Conservation (phyloP, 768 basidiomycete genomes). For the Lanmaoa pseudosensibilis region DNA sequence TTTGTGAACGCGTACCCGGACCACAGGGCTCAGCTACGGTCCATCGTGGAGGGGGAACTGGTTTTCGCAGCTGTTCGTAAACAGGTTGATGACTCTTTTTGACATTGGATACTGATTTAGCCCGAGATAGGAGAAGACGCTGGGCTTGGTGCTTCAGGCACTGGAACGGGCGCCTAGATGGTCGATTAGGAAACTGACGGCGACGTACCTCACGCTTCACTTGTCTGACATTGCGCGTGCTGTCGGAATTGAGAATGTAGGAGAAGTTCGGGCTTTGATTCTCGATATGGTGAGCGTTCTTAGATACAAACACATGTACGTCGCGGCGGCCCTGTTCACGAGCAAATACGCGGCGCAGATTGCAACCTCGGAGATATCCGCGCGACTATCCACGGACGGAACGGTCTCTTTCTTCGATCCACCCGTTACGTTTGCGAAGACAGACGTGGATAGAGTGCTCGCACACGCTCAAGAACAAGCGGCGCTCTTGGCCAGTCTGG, state of each 20-base stretch:
- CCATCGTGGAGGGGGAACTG: slow-evolving; percentile 55
- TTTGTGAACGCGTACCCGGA: slow-evolving; percentile 70
- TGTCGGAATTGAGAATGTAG: slow-evolving; percentile 44
- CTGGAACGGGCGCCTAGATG: slow-evolving; percentile 73
- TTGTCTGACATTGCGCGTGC: slow-evolving; percentile 66
- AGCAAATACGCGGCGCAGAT: slow-evolving; percentile 46
- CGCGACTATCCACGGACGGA: slow-evolving; percentile 62
- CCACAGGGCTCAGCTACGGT: slow-evolving; percentile 43
- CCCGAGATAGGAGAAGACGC: slow-evolving; percentile 59
- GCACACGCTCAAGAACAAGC: slow-evolving; percentile 51
- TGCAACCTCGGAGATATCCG: slow-evolving; percentile 66
- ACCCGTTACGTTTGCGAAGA: slow-evolving; percentile 54
- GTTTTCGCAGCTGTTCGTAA: slow-evolving; percentile 52
- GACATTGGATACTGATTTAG: slow-evolving; percentile 4
- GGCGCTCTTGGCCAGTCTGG: slow-evolving; percentile 21
- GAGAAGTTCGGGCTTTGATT: slow-evolving; percentile 57
- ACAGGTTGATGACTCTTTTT: background rate
- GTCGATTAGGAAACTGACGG: slow-evolving; percentile 75
- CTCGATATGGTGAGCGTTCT: slow-evolving; percentile 64
- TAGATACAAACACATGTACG: background rate
- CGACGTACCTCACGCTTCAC: slow-evolving; percentile 78
- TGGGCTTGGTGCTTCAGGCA: slow-evolving; percentile 68
- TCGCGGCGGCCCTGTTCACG: background rate
- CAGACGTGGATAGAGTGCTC: slow-evolving; percentile 61
- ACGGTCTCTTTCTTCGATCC: slow-evolving; percentile 76